Evolutionary conservation across 257 asterid species (phyloP).

Genomic region (Sherardia arvensis): DNA sequence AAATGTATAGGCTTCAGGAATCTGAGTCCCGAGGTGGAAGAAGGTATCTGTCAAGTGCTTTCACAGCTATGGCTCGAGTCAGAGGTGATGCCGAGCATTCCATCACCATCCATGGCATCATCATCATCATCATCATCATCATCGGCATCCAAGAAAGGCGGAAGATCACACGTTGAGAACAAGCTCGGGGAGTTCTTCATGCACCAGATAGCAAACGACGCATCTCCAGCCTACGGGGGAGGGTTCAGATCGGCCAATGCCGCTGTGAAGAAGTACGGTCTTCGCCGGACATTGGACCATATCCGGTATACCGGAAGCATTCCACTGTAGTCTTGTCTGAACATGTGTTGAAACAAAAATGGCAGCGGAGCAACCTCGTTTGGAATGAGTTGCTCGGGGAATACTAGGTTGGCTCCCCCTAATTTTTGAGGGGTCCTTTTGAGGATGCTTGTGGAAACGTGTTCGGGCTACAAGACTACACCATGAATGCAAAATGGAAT

Average conservation of each 20-base stretch:
- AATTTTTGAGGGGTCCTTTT: conserved; percentile 14
- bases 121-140: conserved; percentile 37
- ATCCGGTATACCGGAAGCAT: conserved; percentile 52
- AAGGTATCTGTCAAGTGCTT: conserved; percentile 94
- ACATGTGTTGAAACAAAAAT: neutral
- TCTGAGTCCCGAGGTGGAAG: conserved; percentile 76
- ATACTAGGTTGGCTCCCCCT: conserved; percentile 27
- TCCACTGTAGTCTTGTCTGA: conserved; percentile 30
- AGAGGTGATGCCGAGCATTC: conserved; percentile 59
- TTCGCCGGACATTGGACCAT: conserved; percentile 70
- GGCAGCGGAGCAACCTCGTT: conserved; percentile 16
- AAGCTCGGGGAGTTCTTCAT: conserved; percentile 81
- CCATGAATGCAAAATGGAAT: neutral
- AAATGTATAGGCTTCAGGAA: conserved; percentile 50
- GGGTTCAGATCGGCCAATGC: conserved; percentile 78
- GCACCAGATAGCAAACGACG: conserved; percentile 82
- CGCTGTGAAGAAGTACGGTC: conserved; percentile 70
- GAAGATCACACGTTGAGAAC: conserved; percentile 52
- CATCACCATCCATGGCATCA: conserved; percentile 38
- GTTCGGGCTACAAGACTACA: neutral
- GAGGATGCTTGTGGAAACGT: conserved; percentile 4
- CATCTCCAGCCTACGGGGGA: conserved; percentile 89
- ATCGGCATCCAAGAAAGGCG: conserved; percentile 47
- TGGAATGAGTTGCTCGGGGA: conserved; percentile 28
- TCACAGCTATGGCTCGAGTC: conserved; percentile 87